These are phyloP conservation scores for Mercurialis annua DNA, from an alignment of 345 rosid genomes.

Conservation along the genomic window DNA sequence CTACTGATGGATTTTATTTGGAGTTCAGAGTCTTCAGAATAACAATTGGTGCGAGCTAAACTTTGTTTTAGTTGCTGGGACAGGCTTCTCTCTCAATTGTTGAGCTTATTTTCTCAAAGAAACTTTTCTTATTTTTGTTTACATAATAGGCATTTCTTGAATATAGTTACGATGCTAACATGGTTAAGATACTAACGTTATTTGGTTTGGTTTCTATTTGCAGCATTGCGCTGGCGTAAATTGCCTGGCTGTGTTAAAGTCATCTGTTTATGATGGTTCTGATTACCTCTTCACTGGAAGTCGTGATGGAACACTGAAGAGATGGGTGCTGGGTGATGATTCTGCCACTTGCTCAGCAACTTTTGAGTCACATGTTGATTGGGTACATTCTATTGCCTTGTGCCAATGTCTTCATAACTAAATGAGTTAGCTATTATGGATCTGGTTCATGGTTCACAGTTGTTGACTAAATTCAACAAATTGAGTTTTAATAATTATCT, in stretches of 20 bases:
- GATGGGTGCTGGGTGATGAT: slow-evolving; percentile 78
- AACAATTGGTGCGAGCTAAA: neutral
- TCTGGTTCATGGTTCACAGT: neutral
- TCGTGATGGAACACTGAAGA: slow-evolving; percentile 97
- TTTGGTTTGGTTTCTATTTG: slow-evolving; percentile 29
- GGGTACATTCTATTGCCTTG: slow-evolving; percentile 50
- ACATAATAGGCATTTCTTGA: neutral
- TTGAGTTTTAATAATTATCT: neutral
- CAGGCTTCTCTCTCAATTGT: neutral
- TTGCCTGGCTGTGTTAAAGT: slow-evolving; percentile 68
- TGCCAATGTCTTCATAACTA: slow-evolving; percentile 12
- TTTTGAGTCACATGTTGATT: slow-evolving; percentile 98
- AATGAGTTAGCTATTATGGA: neutral
- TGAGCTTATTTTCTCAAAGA: neutral
- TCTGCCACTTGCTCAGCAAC: slow-evolving; percentile 81
- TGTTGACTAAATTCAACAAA: neutral
- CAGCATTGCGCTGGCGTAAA: slow-evolving; percentile 99
- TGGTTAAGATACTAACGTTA: slow-evolving; percentile 17
- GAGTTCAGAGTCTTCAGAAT: neutral
- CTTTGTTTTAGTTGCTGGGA: neutral
- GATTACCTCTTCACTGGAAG: slow-evolving; percentile 89
- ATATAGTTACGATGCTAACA: neutral
- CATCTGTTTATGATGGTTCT: slow-evolving; percentile 48
- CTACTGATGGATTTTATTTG: neutral
- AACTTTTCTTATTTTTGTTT: neutral